Evolutionary conservation across 495 filamentous ascomycete species (phyloP).

Genomic region (Niebla homalea): DNA sequence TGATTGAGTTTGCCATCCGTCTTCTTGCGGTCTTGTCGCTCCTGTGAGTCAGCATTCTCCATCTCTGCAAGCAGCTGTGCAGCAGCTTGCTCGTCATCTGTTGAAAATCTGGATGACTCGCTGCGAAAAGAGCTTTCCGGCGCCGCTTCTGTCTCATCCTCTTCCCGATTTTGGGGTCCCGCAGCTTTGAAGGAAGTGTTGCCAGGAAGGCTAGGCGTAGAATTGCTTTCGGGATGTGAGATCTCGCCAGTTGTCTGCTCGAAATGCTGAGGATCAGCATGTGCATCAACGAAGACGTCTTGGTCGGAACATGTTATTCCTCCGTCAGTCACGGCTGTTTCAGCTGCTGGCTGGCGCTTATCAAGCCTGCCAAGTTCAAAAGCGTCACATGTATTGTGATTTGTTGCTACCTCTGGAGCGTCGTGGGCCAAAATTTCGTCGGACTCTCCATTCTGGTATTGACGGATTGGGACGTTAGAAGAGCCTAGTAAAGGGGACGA

Average conservation of each 20-base stretch:
- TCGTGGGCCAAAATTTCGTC: too few species aligned
- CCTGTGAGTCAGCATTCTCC: slow-evolving; percentile 15
- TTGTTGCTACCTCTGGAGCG: too few species aligned
- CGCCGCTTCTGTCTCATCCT: too few species aligned
- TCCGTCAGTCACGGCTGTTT: neutral
- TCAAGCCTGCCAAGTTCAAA: too few species aligned
- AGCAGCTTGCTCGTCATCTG: slow-evolving; percentile 12
- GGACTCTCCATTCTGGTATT: neutral
- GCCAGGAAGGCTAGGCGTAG: too few species aligned
- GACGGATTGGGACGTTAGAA: neutral
- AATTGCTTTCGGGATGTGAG: neutral
- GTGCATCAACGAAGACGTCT: slow-evolving; percentile 13
- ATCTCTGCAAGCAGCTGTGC: slow-evolving; percentile 15
- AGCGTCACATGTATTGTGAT: too few species aligned
- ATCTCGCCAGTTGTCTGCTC: neutral
- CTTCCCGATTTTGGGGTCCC: too few species aligned
- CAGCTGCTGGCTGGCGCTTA: too few species aligned
- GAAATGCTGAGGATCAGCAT: slow-evolving; percentile 1
- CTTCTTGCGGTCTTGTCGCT: neutral
- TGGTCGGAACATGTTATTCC: slow-evolving; percentile 1
- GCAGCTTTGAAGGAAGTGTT: too few species aligned
- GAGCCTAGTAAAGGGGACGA: slow-evolving; percentile 35
- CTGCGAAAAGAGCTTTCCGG: neutral
- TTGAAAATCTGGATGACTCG: neutral
- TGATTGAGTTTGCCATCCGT: neutral